Conservation (phyloP, 495 filamentous ascomycete species). For the Neurospora sp. region DNA sequence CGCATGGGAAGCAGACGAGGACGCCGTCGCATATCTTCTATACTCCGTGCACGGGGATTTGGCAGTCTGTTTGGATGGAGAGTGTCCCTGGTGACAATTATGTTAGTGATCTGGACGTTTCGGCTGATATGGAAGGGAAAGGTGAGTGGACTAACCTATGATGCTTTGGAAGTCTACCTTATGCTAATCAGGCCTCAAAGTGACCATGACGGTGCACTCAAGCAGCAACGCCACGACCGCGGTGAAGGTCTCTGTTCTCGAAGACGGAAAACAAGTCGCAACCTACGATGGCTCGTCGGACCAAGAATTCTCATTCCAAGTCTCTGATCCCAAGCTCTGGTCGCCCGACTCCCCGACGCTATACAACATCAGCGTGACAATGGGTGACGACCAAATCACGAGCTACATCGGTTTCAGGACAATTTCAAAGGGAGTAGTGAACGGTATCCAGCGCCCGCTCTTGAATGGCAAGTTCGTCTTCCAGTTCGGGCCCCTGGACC, state of each 20-base stretch:
- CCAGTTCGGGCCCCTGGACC: conserved; percentile 57
- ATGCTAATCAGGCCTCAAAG: conserved; percentile 6
- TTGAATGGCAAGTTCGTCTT: conserved; percentile 57
- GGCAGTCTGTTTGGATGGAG: conserved; percentile 62
- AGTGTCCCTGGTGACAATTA: conserved; percentile 40
- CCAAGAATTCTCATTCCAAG: conserved; percentile 40
- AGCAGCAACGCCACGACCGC: conserved; percentile 14
- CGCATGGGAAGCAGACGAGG: conserved; percentile 54
- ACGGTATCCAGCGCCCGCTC: conserved; percentile 51
- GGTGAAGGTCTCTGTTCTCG: conserved; percentile 35
- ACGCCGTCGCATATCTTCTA: conserved; percentile 57
- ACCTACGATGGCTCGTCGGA: conserved; percentile 28
- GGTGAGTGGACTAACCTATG: conserved; percentile 27
- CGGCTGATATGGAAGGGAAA: conserved; percentile 49
- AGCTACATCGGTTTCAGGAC: conserved; percentile 64
- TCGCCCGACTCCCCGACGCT: conserved; percentile 49
- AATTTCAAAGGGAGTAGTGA: conserved; percentile 38
- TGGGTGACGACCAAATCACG: conserved; percentile 43
- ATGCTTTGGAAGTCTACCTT: neutral
- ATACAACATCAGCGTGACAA: conserved; percentile 49
- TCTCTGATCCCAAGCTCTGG: conserved; percentile 45
- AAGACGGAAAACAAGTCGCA: conserved; percentile 22
- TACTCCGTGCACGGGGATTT: conserved; percentile 58
- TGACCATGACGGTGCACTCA: conserved; percentile 41
- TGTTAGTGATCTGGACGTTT: conserved; percentile 45